Evolutionary conservation across 225 moss, liverwort and hornwort genomes (phyloP), one percentile per base, ranked within the genome.

Genomic region (Bryum argenteum): DNA sequence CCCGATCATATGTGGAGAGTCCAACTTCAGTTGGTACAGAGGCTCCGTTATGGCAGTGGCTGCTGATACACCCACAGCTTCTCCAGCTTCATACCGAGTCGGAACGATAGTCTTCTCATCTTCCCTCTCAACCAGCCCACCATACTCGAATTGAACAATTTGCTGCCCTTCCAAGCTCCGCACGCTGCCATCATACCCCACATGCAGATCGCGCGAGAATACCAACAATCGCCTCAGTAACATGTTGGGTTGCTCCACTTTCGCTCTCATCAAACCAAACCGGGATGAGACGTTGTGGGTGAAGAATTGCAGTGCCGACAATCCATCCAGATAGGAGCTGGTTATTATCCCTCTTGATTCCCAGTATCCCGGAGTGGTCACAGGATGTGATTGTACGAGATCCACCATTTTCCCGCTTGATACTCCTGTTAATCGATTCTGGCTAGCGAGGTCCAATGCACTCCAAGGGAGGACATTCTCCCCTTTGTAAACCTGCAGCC

Each of bases 21-120:
- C 92, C 78, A 98, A 81, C 70, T 83, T 94, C 52, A 91, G 78
- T 68, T 92, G 83, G 60, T 98, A 98, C 13, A 92, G 89, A 54
- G 94, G 98, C 73, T 98, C 98, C 22, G 91, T 80, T 73, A 94
- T 79, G 37, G 98, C 82, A 43, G 91, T 94, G 39, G 98, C 94
- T 66, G 98, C 98, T 50, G 92, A 8, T 61, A 87, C 82, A 51
- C 98, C 98, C 8, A 98, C 94, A 74, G 98, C 81, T 83, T 98
- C 98, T 71, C 91, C 91, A 54, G 88, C 85, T 53, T 85, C 76
- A 51, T 78, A 63, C 24, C 75, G 70, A 76, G 38, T 61, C 54
- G 72, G 28, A 63, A 66, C 9, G 51, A 33, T 24, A 72, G 45
- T 33, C 26, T 41, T 47, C 71, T 69, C 62, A 33, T 50, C 78